phyloP scores from a whole-genome alignment of 768 basidiomycete species.

The Leccinum ochraceum region DNA sequence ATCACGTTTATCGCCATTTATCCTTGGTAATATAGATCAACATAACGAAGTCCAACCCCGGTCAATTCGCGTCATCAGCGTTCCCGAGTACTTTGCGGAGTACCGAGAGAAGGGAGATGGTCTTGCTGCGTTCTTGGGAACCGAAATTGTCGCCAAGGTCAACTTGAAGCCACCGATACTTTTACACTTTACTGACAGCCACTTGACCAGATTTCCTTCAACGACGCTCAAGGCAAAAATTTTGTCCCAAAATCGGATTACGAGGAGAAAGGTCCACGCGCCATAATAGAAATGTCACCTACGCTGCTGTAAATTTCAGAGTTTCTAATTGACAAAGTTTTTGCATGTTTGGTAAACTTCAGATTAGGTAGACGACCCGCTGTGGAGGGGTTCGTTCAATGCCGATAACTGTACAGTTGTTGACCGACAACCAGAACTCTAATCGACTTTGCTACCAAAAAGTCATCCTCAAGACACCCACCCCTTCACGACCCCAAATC shows the following conservation, averaged over 20 bases:
- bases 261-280: slow-evolving; percentile 66
- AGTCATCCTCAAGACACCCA: slow-evolving; percentile 16
- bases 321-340: neutral
- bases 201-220: slow-evolving; percentile 64
- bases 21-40: slow-evolving; percentile 60
- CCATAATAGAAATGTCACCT: slow-evolving; percentile 79
- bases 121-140: slow-evolving; percentile 77
- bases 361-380: neutral
- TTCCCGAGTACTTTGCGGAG: slow-evolving; percentile 91
- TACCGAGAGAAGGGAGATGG: slow-evolving; percentile 86
- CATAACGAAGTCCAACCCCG: slow-evolving; percentile 74
- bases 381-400: neutral
- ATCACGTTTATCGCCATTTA: slow-evolving; percentile 65
- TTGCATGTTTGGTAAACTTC: neutral
- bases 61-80: slow-evolving; percentile 55
- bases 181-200: slow-evolving; percentile 1
- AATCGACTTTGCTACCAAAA: slow-evolving; percentile 6
- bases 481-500: slow-evolving; percentile 19
- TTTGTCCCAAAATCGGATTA: slow-evolving; percentile 84
- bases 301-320: slow-evolving; percentile 51
- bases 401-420: slow-evolving; percentile 33
- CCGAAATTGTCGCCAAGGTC: slow-evolving; percentile 86
- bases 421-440: slow-evolving; percentile 19
- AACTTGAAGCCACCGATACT: slow-evolving; percentile 7
- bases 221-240: slow-evolving; percentile 62